These are phyloP conservation scores for Penicillium vulpinum DNA, from an alignment of 2,329 filamentous ascomycete species.

Conservation along the genomic window DNA sequence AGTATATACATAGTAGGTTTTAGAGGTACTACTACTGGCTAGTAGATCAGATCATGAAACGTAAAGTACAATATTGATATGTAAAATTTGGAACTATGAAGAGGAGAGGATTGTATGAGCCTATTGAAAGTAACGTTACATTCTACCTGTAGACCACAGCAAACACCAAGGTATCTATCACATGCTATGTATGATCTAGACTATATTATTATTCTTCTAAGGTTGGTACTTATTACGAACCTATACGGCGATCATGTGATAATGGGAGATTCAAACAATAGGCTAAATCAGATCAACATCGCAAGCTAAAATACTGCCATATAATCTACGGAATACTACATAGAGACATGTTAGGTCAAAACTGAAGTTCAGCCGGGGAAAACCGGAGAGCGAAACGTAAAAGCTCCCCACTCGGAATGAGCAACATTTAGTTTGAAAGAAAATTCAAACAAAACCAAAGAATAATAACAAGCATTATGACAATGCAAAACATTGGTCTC, in stretches of 20 bases:
- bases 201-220: no score
- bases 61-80: no score
- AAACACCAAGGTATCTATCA: no score
- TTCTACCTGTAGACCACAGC: no score
- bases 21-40: neutral
- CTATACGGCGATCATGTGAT: neutral
- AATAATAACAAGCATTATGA: conserved; percentile 26
- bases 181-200: no score
- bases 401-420: neutral
- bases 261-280: neutral
- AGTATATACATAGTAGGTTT: no score
- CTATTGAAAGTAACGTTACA: no score
- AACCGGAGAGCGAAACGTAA: neutral
- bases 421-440: neutral
- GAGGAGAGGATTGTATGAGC: no score
- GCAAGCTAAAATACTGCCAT: neutral
- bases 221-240: no score
- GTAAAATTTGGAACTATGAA: neutral
- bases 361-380: neutral
- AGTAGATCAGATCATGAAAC: neutral
- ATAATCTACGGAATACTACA: no score
- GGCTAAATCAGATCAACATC: neutral
- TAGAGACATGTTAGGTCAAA: neutral
- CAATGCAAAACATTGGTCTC: neutral
- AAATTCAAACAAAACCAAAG: neutral